Percentiles rank a stretch among this genome's conserved stretches.
phyloP scores from a whole-genome alignment of 257 asterid genomes.

The Solanum microdontum region DNA sequence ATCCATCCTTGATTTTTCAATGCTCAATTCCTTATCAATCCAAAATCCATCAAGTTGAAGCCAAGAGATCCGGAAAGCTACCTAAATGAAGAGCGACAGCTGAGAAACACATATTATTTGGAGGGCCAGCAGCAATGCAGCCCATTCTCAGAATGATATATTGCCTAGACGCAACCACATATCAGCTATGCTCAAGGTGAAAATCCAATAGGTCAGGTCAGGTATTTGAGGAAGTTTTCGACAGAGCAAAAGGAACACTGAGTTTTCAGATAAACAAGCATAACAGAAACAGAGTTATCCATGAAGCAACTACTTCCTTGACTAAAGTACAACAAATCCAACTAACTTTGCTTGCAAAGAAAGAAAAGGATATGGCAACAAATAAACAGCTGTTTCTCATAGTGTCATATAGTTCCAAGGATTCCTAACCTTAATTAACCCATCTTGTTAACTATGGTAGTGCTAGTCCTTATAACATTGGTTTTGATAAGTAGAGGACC shows the following conservation, averaged over 20 bases:
- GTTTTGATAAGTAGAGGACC: neutral
- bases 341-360: neutral
- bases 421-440: neutral
- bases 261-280: neutral
- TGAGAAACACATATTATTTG: neutral
- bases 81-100: neutral
- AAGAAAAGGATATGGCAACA: neutral
- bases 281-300: neutral
- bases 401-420: neutral
- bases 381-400: neutral
- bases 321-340: neutral
- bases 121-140: neutral
- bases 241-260: neutral
- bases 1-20: neutral
- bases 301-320: neutral
- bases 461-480: neutral
- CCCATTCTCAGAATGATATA: neutral
- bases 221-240: neutral
- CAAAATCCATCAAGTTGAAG: neutral
- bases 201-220: neutral
- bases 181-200: neutral
- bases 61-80: neutral
- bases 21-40: neutral
- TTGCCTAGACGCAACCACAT: neutral
- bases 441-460: neutral